Evolutionary conservation across 345 rosid species (phyloP).

Genomic region (Populus ilicifolia): DNA sequence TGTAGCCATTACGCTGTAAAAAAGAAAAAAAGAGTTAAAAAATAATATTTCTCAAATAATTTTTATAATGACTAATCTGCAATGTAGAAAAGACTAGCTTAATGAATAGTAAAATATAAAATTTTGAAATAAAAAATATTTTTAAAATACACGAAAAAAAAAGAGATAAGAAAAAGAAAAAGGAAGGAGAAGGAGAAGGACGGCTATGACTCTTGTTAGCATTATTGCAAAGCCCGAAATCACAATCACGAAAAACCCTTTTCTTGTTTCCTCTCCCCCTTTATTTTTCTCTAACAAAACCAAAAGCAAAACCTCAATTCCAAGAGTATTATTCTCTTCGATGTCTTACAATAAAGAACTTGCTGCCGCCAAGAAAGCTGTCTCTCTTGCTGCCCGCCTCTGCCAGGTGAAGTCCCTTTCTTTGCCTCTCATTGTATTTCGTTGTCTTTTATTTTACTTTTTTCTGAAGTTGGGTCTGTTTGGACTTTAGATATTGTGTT

Average conservation of each 20-base stretch:
- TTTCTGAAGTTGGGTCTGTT: neutral
- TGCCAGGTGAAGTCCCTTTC: slow-evolving; percentile 50
- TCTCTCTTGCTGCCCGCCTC: slow-evolving; percentile 81
- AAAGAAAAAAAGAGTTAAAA: no score
- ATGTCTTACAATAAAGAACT: slow-evolving; percentile 81
- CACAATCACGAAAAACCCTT: neutral
- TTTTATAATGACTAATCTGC: no score
- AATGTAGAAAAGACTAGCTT: no score
- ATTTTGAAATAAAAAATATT: no score
- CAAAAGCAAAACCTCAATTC: neutral
- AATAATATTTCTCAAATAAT: no score
- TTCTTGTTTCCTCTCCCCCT: neutral
- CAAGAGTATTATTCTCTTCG: slow-evolving; percentile 18
- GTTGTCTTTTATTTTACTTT: neutral
- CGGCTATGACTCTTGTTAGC: neutral
- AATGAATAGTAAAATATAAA: no score
- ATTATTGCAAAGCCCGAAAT: slow-evolving; percentile 6
- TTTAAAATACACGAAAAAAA: no score
- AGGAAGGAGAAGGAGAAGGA: neutral
- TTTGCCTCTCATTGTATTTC: neutral
- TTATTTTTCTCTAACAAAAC: slow-evolving; percentile 2
- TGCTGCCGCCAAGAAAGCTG: slow-evolving; percentile 88
- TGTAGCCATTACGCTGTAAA: no score
- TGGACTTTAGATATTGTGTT: neutral
- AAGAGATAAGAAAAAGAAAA: neutral